Base-by-base conservation (phyloP, 495 filamentous ascomycete genomes). In the Aspergillus bridgeri region DNA sequence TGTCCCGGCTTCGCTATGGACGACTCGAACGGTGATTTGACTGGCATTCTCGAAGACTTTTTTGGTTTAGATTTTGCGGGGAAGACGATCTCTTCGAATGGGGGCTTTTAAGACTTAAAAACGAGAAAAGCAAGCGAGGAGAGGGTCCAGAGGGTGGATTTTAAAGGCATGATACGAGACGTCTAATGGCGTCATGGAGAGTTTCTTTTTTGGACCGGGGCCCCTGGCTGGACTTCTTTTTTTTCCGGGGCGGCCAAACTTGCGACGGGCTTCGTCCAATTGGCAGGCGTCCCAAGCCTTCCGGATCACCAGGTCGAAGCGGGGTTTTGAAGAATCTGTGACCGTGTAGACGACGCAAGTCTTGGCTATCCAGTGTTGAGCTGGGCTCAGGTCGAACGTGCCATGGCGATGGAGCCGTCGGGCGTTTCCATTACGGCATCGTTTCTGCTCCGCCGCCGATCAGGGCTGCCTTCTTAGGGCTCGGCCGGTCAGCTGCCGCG, bases 1-100 rank as follows among this genome's bases (percentile, higher is more conserved):
- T 90, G 79, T 20, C 94, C 94, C 5, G 92, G 81, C 42, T 78
- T 79, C 18, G 87, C 87, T 17, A 88, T 81, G 46, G 86, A 86
- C 33, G 82, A 75, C 56, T 87, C 83, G 64, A 96, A 96, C 42
- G 83, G 82, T 48, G 79, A 84, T 60, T 67, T 71, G 25, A 79
- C 67, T 5, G 75, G 73, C 69, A 75, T 73, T 48, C 47, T 70
- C 6, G 64, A 61, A 65, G 67, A 57, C 57, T 17, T 17, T 21
- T 56, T 24, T 24, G 24, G 13, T 13, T 20, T 19, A 29, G 20
- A n/a, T 24, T 49, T 21, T 42, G 20, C 17, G 38, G 23, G 43
- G 21, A n/a, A 45, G 42, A 27, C 29, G 42, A 45, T 21, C 19
- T 25, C 15, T 22, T 52, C 19, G 7, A 15, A 47, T 25, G 22